Conservation (phyloP, 805 yeast genomes). For the Wickerhamiella australiensis region DNA sequence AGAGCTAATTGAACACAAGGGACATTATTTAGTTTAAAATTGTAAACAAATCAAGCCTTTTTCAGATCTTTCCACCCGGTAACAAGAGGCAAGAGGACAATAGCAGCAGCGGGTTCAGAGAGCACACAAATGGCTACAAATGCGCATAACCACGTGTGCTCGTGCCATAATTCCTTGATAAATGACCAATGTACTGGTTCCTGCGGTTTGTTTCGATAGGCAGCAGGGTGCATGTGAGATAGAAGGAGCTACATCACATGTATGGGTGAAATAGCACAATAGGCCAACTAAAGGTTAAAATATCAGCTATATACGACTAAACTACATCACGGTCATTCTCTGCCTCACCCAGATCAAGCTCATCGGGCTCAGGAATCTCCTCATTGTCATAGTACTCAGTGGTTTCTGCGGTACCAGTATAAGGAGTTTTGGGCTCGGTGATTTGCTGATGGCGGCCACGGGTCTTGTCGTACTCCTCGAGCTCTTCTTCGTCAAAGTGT, state of each 20-base stretch:
- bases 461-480: slow-evolving; percentile 19
- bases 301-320: neutral
- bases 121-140: neutral
- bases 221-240: neutral
- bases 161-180: neutral
- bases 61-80: neutral
- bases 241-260: neutral
- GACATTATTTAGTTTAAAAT: too few species aligned
- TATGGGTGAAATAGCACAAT: too few species aligned
- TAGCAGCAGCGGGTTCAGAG: neutral
- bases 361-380: slow-evolving; percentile 17
- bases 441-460: slow-evolving; percentile 23
- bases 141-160: neutral
- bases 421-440: slow-evolving; percentile 25
- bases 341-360: slow-evolving; percentile 18
- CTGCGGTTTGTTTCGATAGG: neutral
- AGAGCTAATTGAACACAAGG: too few species aligned
- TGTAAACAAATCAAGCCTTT: too few species aligned
- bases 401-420: slow-evolving; percentile 23
- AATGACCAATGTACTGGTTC: neutral
- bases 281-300: too few species aligned
- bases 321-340: slow-evolving; percentile 7
- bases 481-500: slow-evolving; percentile 20
- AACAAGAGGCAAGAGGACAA: neutral
- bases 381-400: slow-evolving; percentile 26